Evolutionary conservation across 768 basidiomycete species (phyloP), one percentile per base, ranked within the genome.

Genomic region (Pseudohyphozyma bogoriensis): DNA sequence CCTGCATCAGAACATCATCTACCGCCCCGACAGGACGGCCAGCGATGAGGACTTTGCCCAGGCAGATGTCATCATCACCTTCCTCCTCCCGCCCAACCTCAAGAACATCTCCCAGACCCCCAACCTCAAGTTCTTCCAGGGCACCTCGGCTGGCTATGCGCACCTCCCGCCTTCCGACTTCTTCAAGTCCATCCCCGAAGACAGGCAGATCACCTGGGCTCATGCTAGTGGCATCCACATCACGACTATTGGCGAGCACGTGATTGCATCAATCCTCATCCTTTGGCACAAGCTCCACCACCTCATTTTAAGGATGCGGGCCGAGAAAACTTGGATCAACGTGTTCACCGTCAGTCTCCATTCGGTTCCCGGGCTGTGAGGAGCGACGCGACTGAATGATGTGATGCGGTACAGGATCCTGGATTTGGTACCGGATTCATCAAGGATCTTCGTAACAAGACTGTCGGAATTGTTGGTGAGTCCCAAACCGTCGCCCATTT

Each of bases 41-140:
- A 44, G 39, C 24, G 53, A 16, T 4, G 53, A 54, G 40, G 16
- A 29, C 15, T 18, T 49, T 9, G 53, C 47, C 24, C 1, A 5
- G 4, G 59, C 59, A 20, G 49, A 51, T 28, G 59, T 50, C 18
- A 42, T 60, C 40, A 26, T 60, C 22, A 26, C 47, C 0, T 55
- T 49, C 15, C 8, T 24, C 3, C 18, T 55, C 10, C 59, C 59
- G 7, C n/a, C n/a, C 8, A 24, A 35, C 16, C 32, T 60, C 18
- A 28, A 24, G 13, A 37, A n/a, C 32, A 7, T 20, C 32, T 7
- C 2, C 20, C 54, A 60, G 28, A 50, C 59, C 4, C 59, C 59
- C 0, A 13, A 22, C 1, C 36, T 52, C 35, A 37, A 39, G 35
- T 36, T 52, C n/a, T 52, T 52, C 36, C 51, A 52, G 35, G 24